phyloP scores from a whole-genome alignment of 169 alveolate genomes.

The Eimeria acervulina region DNA sequence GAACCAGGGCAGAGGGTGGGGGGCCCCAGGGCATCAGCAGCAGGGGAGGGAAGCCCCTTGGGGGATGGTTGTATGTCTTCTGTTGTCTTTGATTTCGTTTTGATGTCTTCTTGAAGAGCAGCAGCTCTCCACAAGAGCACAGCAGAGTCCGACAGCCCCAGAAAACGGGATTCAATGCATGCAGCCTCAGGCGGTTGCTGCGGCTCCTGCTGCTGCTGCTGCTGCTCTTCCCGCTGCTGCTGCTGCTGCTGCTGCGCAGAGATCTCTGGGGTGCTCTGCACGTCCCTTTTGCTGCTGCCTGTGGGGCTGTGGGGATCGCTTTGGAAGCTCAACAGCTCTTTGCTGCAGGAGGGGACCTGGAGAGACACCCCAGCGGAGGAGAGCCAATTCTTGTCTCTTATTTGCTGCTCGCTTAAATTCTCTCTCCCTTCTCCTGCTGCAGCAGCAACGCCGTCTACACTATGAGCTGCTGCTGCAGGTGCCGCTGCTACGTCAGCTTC shows the following conservation, averaged over 20 bases:
- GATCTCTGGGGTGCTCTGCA: neutral
- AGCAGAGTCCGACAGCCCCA: constrained; percentile 61
- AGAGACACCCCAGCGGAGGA: neutral
- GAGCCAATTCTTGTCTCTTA: neutral
- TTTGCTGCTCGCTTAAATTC: neutral
- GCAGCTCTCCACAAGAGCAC: constrained; percentile 70
- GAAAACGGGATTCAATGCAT: constrained; percentile 26
- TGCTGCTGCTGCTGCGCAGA: constrained; percentile 34
- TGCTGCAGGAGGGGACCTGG: neutral
- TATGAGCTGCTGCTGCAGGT: neutral
- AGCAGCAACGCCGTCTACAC: neutral
- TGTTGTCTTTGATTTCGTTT: neutral
- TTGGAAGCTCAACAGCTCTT: neutral
- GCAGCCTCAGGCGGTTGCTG: neutral
- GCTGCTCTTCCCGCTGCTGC: constrained; percentile 22
- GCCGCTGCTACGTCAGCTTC: neutral
- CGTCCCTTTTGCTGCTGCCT: neutral
- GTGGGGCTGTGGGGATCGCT: neutral
- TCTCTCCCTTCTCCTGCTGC: neutral
- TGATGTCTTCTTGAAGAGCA: constrained; percentile 2
- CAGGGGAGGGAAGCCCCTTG: neutral
- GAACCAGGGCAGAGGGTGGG: neutral
- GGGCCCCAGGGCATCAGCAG: neutral
- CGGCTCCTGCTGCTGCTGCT: constrained; percentile 42
- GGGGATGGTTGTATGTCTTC: neutral